A percentile compares a stretch with the other conserved stretches of the same genome.
Evolutionary conservation across 345 rosid genomes (phyloP).

Genomic region (Lepidium aucheri): DNA sequence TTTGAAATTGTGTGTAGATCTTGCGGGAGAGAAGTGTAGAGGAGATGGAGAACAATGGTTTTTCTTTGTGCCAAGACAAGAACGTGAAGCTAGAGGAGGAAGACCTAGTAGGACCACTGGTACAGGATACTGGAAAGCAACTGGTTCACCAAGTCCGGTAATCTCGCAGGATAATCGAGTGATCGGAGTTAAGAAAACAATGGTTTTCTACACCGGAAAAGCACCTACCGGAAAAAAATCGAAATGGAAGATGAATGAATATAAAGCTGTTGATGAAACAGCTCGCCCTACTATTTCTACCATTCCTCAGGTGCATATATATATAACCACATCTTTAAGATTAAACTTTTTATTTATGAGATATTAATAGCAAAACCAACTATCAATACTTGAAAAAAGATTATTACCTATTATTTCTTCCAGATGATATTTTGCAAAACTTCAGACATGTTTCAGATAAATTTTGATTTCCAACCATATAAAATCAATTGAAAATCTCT

Average conservation of each 20-base stretch:
- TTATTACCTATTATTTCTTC: too few relatives aligned
- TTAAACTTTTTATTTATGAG: too few relatives aligned
- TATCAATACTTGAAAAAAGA: too few relatives aligned
- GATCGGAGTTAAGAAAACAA: slow-evolving; percentile 24
- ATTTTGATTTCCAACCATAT: too few relatives aligned
- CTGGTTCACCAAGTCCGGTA: slow-evolving; percentile 21
- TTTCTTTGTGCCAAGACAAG: slow-evolving; percentile 29
- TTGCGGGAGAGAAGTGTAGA: slow-evolving; percentile 36
- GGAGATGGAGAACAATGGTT: slow-evolving; percentile 24
- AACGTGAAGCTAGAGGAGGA: slow-evolving; percentile 22
- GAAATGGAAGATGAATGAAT: slow-evolving; percentile 31
- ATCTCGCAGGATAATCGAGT: slow-evolving; percentile 5
- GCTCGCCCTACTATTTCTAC: background rate
- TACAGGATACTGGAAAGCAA: slow-evolving; percentile 29
- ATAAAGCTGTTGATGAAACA: slow-evolving; percentile 19
- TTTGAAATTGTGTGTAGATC: slow-evolving; percentile 29
- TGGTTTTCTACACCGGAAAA: slow-evolving; percentile 26
- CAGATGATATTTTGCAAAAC: too few relatives aligned
- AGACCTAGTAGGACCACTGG: slow-evolving; percentile 22
- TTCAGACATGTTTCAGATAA: too few relatives aligned
- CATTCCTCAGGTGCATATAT: background rate
- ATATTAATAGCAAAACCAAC: too few relatives aligned
- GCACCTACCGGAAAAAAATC: slow-evolving; percentile 27
- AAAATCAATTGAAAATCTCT: too few relatives aligned
- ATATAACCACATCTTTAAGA: too few relatives aligned